These are phyloP conservation scores for Orobanche coerulescens DNA, from an alignment of 257 asterid genomes.

Conservation along the genomic window DNA sequence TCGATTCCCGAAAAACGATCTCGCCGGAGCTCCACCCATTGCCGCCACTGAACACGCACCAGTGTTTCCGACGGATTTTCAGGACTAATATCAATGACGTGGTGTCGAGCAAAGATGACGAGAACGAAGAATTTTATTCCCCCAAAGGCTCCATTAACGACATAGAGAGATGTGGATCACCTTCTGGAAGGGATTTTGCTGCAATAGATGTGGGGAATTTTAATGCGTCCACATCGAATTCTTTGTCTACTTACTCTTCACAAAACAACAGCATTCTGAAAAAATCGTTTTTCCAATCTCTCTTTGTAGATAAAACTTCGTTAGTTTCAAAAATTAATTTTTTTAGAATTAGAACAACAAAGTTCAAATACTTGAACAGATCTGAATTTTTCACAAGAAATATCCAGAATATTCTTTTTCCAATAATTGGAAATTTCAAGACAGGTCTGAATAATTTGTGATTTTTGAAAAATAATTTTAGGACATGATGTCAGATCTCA, in stretches of 20 bases:
- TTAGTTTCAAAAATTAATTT: no score
- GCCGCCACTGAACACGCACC: constrained; percentile 52
- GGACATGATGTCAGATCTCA: no score
- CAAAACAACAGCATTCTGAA: no score
- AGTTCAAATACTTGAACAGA: no score
- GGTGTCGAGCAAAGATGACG: constrained; percentile 44
- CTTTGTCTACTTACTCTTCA: constrained; percentile 56
- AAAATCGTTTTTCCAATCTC: no score
- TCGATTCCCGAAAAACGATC: constrained; percentile 41
- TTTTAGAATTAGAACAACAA: no score
- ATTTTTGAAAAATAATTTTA: no score
- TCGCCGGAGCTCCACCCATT: constrained; percentile 94
- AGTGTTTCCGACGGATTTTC: constrained; percentile 21
- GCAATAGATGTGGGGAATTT: constrained; percentile 41
- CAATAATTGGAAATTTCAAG: no score
- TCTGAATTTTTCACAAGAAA: no score
- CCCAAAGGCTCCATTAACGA: constrained; percentile 69
- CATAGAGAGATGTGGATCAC: constrained; percentile 67
- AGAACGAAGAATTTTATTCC: constrained; percentile 65
- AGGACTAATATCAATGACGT: constrained; percentile 33
- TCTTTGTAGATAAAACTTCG: no score
- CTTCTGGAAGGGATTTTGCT: constrained; percentile 50
- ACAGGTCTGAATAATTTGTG: no score
- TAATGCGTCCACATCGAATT: constrained; percentile 40
- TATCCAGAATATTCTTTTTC: no score